These are phyloP conservation scores for Babjeviella inositovora DNA, from an alignment of 805 yeast species.

Conservation along the genomic window DNA sequence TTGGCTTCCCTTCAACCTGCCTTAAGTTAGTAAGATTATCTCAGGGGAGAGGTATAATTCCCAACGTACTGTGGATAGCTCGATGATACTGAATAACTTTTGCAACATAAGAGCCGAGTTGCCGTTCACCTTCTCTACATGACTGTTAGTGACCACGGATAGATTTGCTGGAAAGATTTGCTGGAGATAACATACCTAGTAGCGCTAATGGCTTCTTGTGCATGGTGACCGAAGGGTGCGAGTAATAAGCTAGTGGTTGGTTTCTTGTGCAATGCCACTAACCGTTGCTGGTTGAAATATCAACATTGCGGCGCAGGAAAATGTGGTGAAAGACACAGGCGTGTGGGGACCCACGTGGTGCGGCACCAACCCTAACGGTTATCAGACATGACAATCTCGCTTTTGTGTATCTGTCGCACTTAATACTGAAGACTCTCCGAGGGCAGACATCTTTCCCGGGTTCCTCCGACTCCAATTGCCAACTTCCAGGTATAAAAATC, in stretches of 20 bases:
- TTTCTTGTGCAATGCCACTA: slow-evolving; percentile 1
- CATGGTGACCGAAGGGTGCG: slow-evolving; percentile 13
- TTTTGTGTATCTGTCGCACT: too few species aligned
- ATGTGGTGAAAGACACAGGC: too few species aligned
- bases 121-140: slow-evolving; percentile 28
- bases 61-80: slow-evolving; percentile 17
- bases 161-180: slow-evolving; percentile 4
- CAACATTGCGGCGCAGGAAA: too few species aligned
- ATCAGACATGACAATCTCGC: too few species aligned
- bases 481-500: too few species aligned
- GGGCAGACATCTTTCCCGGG: too few species aligned
- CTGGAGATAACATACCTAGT: slow-evolving; percentile 12
- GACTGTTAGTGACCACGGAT: not conserved
- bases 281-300: slow-evolving; percentile 1
- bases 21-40: slow-evolving; percentile 4
- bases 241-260: slow-evolving; percentile 7
- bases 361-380: too few species aligned
- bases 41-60: too few species aligned
- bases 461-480: too few species aligned
- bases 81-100: slow-evolving; percentile 35
- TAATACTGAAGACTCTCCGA: too few species aligned
- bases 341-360: slow-evolving; percentile 9
- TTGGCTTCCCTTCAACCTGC: slow-evolving; percentile 17
- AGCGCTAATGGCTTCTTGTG: slow-evolving; percentile 25
- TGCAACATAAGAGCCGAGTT: slow-evolving; percentile 32